These are phyloP conservation scores for Tephrocybe sp. DNA, from an alignment of 768 basidiomycete genomes.

Conservation along the genomic window DNA sequence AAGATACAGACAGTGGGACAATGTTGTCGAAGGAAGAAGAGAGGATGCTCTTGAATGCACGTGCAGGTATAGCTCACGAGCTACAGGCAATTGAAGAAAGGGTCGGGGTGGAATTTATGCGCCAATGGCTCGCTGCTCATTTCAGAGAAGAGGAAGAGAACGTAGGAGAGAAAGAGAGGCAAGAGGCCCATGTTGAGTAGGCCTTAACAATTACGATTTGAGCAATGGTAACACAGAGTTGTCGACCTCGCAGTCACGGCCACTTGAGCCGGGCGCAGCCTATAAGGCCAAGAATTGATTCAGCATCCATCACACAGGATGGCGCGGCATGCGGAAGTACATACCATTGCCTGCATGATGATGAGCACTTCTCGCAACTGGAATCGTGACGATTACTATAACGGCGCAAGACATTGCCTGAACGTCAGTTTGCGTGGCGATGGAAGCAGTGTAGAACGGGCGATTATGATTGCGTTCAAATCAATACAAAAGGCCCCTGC, in stretches of 20 bases:
- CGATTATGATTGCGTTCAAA: too few relatives aligned
- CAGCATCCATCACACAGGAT: not conserved
- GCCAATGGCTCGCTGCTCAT: constrained; percentile 20
- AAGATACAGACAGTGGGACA: not conserved
- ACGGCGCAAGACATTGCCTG: too few relatives aligned
- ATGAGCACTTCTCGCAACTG: not conserved
- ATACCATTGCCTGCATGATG: not conserved
- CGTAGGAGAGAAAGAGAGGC: not conserved
- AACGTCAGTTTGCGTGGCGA: too few relatives aligned
- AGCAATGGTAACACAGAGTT: not conserved
- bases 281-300: not conserved
- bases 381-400: not conserved
- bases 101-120: constrained; percentile 22
- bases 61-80: constrained; percentile 18
- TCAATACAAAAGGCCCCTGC: too few relatives aligned
- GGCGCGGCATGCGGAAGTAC: not conserved
- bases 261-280: not conserved
- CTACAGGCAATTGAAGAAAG: constrained; percentile 27
- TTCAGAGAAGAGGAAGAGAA: constrained; percentile 10
- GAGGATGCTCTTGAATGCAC: constrained; percentile 18
- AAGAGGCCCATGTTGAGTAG: not conserved
- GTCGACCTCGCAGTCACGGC: not conserved
- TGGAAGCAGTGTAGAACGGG: too few relatives aligned
- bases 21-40: constrained; percentile 14
- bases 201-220: not conserved